Percentiles rank a stretch among this genome's conserved stretches.
These are phyloP conservation scores for Microcyclosporella mali DNA, from an alignment of 2,329 filamentous ascomycete species.

Conservation along the genomic window DNA sequence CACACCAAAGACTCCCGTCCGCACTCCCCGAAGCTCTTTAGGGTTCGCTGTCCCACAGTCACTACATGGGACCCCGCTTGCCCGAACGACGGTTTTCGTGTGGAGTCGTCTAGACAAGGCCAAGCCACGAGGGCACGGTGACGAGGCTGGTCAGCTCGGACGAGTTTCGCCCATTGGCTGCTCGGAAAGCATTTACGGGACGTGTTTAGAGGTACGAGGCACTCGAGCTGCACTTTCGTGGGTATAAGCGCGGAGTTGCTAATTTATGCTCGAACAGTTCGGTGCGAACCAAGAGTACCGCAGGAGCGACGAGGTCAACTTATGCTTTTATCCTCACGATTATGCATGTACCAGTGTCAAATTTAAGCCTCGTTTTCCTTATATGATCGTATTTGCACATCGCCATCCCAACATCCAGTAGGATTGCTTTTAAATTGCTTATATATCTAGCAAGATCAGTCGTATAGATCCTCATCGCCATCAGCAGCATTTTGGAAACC, in stretches of 20 bases:
- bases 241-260: no score
- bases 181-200: slow-evolving; percentile 2
- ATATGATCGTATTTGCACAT: no score
- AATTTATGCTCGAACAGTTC: background rate
- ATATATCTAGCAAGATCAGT: slow-evolving; percentile 18
- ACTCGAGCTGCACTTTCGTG: no score
- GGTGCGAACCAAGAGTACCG: slow-evolving; percentile 1
- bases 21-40: slow-evolving; percentile 3
- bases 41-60: slow-evolving; percentile 8
- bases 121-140: no score
- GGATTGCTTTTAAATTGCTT: no score
- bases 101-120: background rate
- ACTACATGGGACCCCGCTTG: no score
- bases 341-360: no score
- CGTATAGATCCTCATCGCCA: slow-evolving; percentile 39
- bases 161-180: slow-evolving; percentile 9
- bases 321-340: slow-evolving; percentile 1
- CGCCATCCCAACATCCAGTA: no score
- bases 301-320: slow-evolving; percentile 1
- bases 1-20: background rate
- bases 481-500: slow-evolving; percentile 37
- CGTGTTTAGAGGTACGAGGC: background rate
- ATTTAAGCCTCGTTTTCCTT: no score
- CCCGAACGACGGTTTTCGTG: no score
- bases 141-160: slow-evolving; percentile 7